Percentiles rank a stretch among this genome's conserved stretches.
phyloP scores from a whole-genome alignment of 352 stramenopile genomes.

The Aphanomyces cochlioides region DNA sequence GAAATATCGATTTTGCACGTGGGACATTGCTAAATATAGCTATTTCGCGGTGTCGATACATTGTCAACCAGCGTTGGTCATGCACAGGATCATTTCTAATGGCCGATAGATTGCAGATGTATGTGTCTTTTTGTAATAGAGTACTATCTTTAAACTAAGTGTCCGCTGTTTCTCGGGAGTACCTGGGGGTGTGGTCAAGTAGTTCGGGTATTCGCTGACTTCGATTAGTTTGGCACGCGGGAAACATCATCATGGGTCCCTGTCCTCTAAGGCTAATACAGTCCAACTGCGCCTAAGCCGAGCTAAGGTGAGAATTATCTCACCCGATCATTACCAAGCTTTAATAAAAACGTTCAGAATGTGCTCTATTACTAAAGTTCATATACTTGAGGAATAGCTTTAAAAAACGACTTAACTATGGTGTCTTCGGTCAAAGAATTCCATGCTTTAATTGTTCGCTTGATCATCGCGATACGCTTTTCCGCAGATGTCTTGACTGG shows the following conservation, averaged over 20 bases:
- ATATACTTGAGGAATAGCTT: neutral
- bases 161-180: neutral
- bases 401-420: neutral
- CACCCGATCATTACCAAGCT: neutral
- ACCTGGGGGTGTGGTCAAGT: neutral
- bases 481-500: neutral
- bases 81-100: no score
- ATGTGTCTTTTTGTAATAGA: neutral
- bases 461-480: constrained; percentile 14
- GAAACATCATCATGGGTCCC: neutral
- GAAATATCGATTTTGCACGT: no score
- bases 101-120: no score
- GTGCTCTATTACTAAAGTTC: neutral
- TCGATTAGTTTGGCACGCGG: neutral
- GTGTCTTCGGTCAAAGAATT: neutral
- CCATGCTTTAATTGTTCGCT: neutral
- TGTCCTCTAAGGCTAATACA: neutral
- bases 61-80: no score
- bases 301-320: neutral
- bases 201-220: neutral
- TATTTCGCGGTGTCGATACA: no score
- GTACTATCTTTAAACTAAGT: neutral
- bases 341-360: neutral
- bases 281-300: neutral
- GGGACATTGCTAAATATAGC: no score